These are phyloP conservation scores for Naganishia albida DNA, from an alignment of 1,284 basidiomycete genomes.

Conservation along the genomic window DNA sequence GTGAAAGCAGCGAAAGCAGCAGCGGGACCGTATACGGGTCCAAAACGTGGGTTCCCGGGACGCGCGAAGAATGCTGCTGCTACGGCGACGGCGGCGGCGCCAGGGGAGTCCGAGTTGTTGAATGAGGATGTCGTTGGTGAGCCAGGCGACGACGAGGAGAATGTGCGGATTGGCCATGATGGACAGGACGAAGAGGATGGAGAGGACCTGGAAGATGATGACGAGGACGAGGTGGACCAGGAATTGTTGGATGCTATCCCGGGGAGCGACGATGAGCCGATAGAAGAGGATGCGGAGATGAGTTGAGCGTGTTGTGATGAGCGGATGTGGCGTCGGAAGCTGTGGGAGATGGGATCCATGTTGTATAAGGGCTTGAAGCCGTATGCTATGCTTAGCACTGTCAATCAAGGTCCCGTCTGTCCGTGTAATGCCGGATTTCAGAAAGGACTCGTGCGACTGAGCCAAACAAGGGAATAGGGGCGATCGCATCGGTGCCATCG, in stretches of 20 bases:
- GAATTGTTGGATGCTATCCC: background rate
- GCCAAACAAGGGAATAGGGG: no score
- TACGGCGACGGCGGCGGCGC: background rate
- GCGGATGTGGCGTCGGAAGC: no score
- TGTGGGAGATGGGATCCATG: no score
- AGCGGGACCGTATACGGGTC: background rate
- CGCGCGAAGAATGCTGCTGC: slow-evolving; percentile 9
- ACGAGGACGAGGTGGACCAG: slow-evolving; percentile 2
- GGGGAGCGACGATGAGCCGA: background rate
- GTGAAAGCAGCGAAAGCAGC: slow-evolving; percentile 17
- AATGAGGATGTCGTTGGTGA: slow-evolving; percentile 1
- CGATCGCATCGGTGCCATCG: no score
- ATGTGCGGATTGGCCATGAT: slow-evolving; percentile 19
- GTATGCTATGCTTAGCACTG: no score
- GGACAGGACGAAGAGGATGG: slow-evolving; percentile 17
- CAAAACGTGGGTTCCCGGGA: slow-evolving; percentile 15
- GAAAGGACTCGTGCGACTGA: no score
- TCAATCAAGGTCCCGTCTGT: no score
- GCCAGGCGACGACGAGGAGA: slow-evolving; percentile 19
- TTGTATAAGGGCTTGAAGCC: no score
- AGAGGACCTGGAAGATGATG: slow-evolving; percentile 3
- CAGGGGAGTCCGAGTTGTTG: background rate
- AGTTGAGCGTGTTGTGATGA: background rate
- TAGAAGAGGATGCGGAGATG: background rate
- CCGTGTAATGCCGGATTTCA: no score